A percentile compares a stretch with the other conserved stretches of the same genome.
phyloP scores from a whole-genome alignment of 2,329 filamentous ascomycete genomes.

The Herpotrichia juniperi region DNA sequence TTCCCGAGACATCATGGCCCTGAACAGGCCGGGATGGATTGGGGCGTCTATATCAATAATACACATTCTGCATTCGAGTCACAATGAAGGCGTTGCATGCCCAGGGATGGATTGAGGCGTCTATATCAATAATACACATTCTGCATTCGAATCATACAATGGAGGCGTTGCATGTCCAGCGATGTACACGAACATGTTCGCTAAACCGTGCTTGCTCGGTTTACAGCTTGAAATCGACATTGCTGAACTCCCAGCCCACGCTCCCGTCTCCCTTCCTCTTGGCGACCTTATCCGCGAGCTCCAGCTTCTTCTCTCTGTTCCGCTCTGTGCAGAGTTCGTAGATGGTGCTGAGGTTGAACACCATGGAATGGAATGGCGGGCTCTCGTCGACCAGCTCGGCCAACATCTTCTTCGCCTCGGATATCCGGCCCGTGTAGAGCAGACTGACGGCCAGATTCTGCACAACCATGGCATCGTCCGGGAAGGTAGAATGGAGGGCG shows the following conservation, averaged over 20 bases:
- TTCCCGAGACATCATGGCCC: too few species aligned
- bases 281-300: constrained; percentile 73
- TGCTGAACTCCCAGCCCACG: constrained; percentile 72
- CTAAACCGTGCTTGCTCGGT: too few species aligned
- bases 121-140: neutral
- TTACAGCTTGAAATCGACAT: constrained; percentile 77
- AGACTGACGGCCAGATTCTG: constrained; percentile 87
- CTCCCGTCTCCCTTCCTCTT: constrained; percentile 58
- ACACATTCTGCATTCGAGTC: neutral
- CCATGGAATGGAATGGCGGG: constrained; percentile 71
- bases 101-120: neutral
- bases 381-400: constrained; percentile 68
- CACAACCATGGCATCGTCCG: constrained; percentile 70
- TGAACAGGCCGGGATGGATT: neutral
- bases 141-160: too few species aligned
- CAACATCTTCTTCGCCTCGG: constrained; percentile 66
- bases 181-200: too few species aligned
- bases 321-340: constrained; percentile 90
- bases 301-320: constrained; percentile 71
- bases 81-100: neutral
- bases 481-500: constrained; percentile 53
- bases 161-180: too few species aligned
- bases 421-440: constrained; percentile 78
- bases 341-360: constrained; percentile 89
- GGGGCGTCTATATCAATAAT: neutral